A percentile compares a stretch with the other conserved stretches of the same genome.
phyloP scores from a whole-genome alignment of 495 filamentous ascomycete species.

The Letharia lupina region DNA sequence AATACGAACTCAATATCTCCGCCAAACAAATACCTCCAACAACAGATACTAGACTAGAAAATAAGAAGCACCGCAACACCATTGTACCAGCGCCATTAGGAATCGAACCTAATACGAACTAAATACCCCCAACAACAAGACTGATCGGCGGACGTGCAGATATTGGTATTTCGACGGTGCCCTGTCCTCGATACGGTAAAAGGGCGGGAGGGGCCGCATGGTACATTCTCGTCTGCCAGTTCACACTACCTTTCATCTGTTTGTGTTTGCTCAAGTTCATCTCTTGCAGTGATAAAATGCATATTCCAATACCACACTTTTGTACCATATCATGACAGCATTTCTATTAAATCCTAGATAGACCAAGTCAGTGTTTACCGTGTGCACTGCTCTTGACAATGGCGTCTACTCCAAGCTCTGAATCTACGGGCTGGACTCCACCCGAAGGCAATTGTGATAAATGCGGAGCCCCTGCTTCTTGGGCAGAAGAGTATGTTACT shows the following conservation, averaged over 20 bases:
- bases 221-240: background rate
- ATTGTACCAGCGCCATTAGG: too few relatives aligned
- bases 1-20: too few relatives aligned
- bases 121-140: too few relatives aligned
- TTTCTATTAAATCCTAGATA: background rate
- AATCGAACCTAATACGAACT: too few relatives aligned
- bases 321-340: background rate
- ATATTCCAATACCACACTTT: background rate
- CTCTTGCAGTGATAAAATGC: background rate
- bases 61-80: too few relatives aligned
- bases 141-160: too few relatives aligned
- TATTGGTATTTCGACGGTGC: background rate
- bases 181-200: background rate
- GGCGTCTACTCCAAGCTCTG: background rate
- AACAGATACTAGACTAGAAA: too few relatives aligned
- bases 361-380: background rate
- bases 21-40: too few relatives aligned
- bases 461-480: background rate
- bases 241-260: background rate
- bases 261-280: background rate
- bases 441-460: background rate
- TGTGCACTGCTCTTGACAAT: constrained; percentile 1
- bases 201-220: background rate
- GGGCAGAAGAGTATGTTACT: background rate
- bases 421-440: background rate